A percentile compares a stretch with the other conserved stretches of the same genome.
These are phyloP conservation scores for Agrocybe pediades DNA, from an alignment of 768 basidiomycete species.

Conservation along the genomic window DNA sequence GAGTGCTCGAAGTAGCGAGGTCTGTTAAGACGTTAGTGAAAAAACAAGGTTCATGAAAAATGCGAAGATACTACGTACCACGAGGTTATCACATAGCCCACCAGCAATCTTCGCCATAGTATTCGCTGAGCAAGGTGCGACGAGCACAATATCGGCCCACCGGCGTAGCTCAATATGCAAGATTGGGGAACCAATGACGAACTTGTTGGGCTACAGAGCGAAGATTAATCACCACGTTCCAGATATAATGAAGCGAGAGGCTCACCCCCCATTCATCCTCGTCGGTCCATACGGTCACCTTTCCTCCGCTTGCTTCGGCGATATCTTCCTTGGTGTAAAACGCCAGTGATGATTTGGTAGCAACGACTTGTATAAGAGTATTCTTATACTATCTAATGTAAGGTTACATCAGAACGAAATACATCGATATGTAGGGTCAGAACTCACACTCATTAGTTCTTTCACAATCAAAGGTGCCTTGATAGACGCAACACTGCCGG, in stretches of 20 bases:
- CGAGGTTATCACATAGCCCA: constrained; percentile 89
- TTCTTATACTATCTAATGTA: constrained; percentile 56
- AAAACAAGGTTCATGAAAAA: not conserved
- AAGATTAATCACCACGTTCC: not conserved
- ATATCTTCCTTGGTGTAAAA: constrained; percentile 71
- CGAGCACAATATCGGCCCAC: constrained; percentile 95
- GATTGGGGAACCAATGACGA: constrained; percentile 86
- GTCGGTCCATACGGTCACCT: constrained; percentile 75
- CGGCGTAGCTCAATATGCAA: constrained; percentile 92
- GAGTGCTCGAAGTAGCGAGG: constrained; percentile 82
- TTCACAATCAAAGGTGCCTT: constrained; percentile 89
- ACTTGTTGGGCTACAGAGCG: constrained; percentile 52
- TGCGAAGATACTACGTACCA: constrained; percentile 40
- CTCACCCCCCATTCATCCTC: constrained; percentile 90
- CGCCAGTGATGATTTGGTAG: constrained; percentile 74
- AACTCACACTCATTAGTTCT: constrained; percentile 61
- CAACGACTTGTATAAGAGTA: constrained; percentile 81
- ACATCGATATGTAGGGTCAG: not conserved
- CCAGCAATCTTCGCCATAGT: constrained; percentile 91
- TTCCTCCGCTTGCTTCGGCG: constrained; percentile 46
- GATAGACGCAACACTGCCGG: constrained; percentile 95
- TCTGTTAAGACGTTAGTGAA: constrained; percentile 38
- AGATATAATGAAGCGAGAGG: not conserved
- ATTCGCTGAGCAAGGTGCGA: constrained; percentile 97
- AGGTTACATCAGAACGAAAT: not conserved